phyloP scores from a whole-genome alignment of 306 rosid species.

The Datisca glomerata region DNA sequence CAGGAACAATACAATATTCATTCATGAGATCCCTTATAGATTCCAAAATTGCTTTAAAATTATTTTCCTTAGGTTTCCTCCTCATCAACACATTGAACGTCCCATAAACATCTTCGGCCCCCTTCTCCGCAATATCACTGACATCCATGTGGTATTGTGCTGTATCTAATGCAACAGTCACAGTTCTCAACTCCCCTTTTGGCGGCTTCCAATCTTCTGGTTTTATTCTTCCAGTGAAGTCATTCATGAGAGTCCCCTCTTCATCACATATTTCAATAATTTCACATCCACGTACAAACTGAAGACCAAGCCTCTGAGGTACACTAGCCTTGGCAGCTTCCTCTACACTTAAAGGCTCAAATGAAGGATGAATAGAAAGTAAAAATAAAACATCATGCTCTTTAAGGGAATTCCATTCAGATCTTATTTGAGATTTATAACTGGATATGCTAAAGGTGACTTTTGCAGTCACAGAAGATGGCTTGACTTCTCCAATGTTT shows the following conservation, averaged over 20 bases:
- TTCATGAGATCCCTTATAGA: constrained; percentile 96
- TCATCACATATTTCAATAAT: constrained; percentile 84
- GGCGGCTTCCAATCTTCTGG: constrained; percentile 99
- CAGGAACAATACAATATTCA: constrained; percentile 94
- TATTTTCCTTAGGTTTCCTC: constrained; percentile 98
- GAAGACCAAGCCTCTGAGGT: constrained; percentile 90
- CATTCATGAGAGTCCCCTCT: constrained; percentile 92
- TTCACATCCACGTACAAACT: constrained; percentile 92
- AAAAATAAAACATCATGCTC: constrained; percentile 92
- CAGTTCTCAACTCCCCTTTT: constrained; percentile 91
- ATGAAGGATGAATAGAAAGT: constrained; percentile 75
- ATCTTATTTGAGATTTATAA: constrained; percentile 78
- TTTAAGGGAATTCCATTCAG: constrained; percentile 95
- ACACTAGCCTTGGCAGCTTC: constrained; percentile 84
- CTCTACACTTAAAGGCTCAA: constrained; percentile 85
- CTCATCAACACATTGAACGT: constrained; percentile 85
- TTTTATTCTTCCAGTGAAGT: constrained; percentile 83
- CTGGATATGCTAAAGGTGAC: constrained; percentile 82
- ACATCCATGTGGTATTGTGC: constrained; percentile 99
- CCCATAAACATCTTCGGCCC: constrained; percentile 88
- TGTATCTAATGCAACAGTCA: constrained; percentile 91
- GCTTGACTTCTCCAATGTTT: constrained; percentile 97
- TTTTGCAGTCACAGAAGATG: constrained; percentile 82
- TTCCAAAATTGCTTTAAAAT: constrained; percentile 92
- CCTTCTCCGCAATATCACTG: constrained; percentile 76